A percentile compares a stretch with the other conserved stretches of the same genome.
phyloP scores from a whole-genome alignment of 306 rosid species.

The Crataegus laevigata region DNA sequence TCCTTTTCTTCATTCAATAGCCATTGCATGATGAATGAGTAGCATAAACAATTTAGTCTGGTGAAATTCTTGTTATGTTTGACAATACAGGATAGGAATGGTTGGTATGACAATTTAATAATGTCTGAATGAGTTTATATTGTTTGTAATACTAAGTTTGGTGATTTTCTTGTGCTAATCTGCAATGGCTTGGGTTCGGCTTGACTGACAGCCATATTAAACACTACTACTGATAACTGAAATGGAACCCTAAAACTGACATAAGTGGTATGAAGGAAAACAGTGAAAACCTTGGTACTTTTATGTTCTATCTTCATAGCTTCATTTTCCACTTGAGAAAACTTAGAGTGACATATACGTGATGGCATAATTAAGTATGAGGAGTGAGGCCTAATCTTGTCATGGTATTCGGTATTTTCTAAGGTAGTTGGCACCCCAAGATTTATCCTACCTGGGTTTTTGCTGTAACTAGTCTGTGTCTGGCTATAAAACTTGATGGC shows the following conservation, averaged over 20 bases:
- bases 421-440: neutral
- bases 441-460: neutral
- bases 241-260: neutral
- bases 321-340: neutral
- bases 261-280: neutral
- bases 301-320: neutral
- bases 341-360: neutral
- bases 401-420: no score
- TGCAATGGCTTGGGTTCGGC: neutral
- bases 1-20: neutral
- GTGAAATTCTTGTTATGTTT: neutral
- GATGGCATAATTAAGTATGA: neutral
- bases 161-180: neutral
- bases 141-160: neutral
- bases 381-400: neutral
- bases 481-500: neutral
- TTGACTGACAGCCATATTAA: neutral
- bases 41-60: neutral
- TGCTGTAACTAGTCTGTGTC: neutral
- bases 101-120: neutral
- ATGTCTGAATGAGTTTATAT: neutral
- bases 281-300: neutral
- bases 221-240: neutral
- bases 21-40: neutral
- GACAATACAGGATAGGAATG: neutral